Conservation (phyloP, 2,329 filamentous ascomycete genomes). For the Arthrinium phaeospermum region DNA sequence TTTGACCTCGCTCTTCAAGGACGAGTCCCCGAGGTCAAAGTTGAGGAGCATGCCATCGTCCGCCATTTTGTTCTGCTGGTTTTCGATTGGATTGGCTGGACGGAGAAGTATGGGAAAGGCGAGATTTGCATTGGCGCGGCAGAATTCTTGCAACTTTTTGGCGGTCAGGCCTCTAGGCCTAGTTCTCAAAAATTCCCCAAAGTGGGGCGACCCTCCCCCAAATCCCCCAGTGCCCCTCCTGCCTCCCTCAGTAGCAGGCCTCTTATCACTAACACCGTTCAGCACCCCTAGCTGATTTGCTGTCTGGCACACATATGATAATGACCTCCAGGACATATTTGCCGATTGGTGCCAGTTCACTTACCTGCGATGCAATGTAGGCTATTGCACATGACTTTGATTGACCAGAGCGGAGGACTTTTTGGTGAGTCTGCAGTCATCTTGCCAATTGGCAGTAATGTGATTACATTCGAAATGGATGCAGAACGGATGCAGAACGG, state of each 20-base stretch:
- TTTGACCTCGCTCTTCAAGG: conserved; percentile 65
- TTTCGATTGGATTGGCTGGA: neutral
- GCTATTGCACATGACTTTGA: neutral
- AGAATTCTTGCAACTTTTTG: conserved; percentile 25
- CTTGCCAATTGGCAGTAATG: neutral
- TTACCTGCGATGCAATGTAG: neutral
- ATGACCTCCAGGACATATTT: neutral
- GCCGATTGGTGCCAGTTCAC: neutral
- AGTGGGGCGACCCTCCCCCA: neutral
- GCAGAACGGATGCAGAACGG: too few species aligned
- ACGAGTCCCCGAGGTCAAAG: conserved; percentile 76
- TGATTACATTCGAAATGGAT: too few species aligned
- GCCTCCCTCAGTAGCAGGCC: neutral
- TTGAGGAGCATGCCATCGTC: conserved; percentile 96
- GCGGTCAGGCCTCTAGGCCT: conserved; percentile 19
- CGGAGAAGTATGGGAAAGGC: neutral
- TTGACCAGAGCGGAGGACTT: neutral
- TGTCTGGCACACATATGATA: neutral
- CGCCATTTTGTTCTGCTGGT: conserved; percentile 65
- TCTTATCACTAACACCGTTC: neutral
- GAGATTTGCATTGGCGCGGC: conserved; percentile 19
- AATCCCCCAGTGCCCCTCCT: neutral
- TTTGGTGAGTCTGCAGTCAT: neutral
- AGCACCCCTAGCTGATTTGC: neutral
- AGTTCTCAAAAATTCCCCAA: neutral